Conservation (phyloP, 495 filamentous ascomycete genomes). For the Neurospora sp. region DNA sequence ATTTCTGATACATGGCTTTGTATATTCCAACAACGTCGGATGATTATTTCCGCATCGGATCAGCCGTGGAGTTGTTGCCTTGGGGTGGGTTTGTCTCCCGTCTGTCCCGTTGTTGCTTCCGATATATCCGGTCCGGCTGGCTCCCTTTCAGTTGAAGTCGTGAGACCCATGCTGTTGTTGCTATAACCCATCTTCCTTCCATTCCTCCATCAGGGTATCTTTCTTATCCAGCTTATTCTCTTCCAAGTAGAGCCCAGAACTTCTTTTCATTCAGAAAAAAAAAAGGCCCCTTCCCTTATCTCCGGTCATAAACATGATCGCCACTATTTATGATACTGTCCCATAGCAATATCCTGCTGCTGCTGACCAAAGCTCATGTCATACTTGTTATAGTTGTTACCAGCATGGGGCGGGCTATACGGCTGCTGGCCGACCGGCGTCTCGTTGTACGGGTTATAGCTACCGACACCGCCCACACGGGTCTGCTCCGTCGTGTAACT, state of each 20-base stretch:
- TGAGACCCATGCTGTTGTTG: background rate
- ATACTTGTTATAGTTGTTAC: conserved; percentile 4
- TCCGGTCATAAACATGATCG: background rate
- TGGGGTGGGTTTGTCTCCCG: background rate
- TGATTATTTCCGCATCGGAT: background rate
- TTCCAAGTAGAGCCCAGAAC: background rate
- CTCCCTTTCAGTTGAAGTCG: background rate
- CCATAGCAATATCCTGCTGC: background rate
- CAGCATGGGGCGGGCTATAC: background rate
- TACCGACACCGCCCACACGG: conserved; percentile 12
- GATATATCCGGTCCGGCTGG: background rate
- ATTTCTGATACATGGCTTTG: background rate
- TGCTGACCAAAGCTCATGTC: background rate
- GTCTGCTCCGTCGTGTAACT: conserved; percentile 35
- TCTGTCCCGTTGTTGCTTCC: background rate
- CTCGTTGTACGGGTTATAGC: conserved; percentile 20
- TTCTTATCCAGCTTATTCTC: background rate
- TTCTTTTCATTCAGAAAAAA: background rate
- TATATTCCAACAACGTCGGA: background rate
- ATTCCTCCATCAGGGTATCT: background rate
- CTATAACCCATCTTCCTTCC: background rate
- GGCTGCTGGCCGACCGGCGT: conserved; percentile 13
- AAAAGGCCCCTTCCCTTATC: background rate
- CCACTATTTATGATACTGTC: background rate
- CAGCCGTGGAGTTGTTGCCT: background rate